Evolutionary conservation across 495 filamentous ascomycete species (phyloP).

Genomic region (Penicillium antarcticum): DNA sequence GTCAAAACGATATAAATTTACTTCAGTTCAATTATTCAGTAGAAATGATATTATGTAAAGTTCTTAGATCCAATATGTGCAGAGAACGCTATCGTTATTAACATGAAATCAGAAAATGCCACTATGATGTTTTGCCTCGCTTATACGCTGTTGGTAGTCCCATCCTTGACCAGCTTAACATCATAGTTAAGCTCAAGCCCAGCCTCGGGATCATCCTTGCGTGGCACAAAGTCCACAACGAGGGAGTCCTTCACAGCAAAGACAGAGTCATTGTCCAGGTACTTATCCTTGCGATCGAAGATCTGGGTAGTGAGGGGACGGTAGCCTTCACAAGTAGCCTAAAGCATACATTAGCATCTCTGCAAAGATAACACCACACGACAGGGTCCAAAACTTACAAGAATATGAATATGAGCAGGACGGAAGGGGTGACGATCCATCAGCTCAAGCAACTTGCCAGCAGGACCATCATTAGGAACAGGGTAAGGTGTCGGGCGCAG

Average conservation of each 20-base stretch:
- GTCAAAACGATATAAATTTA: no score
- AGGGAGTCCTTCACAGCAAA: conserved; percentile 78
- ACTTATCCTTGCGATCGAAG: conserved; percentile 63
- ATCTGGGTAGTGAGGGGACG: conserved; percentile 69
- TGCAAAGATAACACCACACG: conserved; percentile 5
- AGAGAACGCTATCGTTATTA: conserved; percentile 11
- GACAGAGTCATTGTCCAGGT: conserved; percentile 64
- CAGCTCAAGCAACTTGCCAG: conserved; percentile 44
- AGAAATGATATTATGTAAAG: no score
- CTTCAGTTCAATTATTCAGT: no score
- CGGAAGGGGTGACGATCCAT: conserved; percentile 76
- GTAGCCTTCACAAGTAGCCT: conserved; percentile 45
- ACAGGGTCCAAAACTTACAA: conserved; percentile 44
- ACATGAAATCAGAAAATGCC: conserved; percentile 4
- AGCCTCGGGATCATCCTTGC: conserved; percentile 59
- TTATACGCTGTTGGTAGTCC: conserved; percentile 4
- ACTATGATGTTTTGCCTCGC: neutral
- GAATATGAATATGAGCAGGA: conserved; percentile 82
- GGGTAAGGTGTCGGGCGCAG: conserved; percentile 70
- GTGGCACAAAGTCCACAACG: conserved; percentile 61
- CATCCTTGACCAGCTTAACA: conserved; percentile 34
- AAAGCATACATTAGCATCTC: conserved; percentile 5
- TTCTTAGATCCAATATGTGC: neutral
- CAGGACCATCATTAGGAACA: conserved; percentile 62
- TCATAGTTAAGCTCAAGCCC: conserved; percentile 62